Evolutionary conservation across 345 rosid species (phyloP), one percentile per base, ranked within the genome.

Genomic region (Triadica sebifera): DNA sequence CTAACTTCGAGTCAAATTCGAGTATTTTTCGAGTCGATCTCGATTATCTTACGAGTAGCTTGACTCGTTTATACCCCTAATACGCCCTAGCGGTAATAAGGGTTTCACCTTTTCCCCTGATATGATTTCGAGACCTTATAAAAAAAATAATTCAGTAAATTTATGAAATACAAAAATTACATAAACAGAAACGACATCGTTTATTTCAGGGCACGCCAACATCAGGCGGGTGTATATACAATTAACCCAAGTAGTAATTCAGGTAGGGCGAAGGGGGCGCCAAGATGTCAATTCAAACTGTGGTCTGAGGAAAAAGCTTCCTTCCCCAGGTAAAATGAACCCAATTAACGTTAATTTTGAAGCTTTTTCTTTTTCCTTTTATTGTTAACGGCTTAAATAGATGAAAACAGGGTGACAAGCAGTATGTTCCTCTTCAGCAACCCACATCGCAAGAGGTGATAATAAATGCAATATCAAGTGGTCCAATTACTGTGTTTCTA

Each of bases 211-310:
- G 95, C 22, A 82, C 74, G 65, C 71, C 88, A 19, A 91, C 93
- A 43, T 73, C 87, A 15, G 98, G 97, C 74, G 74, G 70, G 55
- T 93, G 98, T 73, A 85, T 97, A 83, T 93, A 90, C 72, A 85
- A 93, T 67, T 95, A 91, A n/a, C n/a, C n/a, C n/a, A n/a, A n/a
- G n/a, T n/a, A 75, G 92, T 92, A 19, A 85, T 91, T 70, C 97
- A 95, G 6, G 67, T 83, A 50, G 98, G 98, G 52, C 67, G 15
- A 2, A 87, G 90, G 24, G 97, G 97, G n/a, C 72, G 93, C 19
- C 77, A 91, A 39, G 89, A 90, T 64, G 69, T 73, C 5, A 91
- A 93, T 74, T 61, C 92, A 2, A 91, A 93, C 82, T 87, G 1
- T 69, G 98, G 97, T 19, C 29, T 91, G 34, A 85, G 97, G 66